Evolutionary conservation across 2,329 filamentous ascomycete species (phyloP).

Genomic region (Akanthomyces dipterigenus): DNA sequence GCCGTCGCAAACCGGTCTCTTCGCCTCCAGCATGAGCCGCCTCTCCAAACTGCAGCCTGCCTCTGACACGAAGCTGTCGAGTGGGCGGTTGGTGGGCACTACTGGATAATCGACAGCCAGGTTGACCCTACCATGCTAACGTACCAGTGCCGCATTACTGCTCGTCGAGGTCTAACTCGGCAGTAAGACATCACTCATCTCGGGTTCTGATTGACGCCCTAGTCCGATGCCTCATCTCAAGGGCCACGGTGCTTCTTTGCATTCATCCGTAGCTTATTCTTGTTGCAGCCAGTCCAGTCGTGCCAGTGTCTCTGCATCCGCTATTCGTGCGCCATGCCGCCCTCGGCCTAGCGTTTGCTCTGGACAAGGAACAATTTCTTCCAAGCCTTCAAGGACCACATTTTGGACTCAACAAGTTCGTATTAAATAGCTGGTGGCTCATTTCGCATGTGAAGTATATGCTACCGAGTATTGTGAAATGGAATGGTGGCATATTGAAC

Average conservation of each 20-base stretch:
- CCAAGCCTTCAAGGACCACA: background rate
- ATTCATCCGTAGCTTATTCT: conserved; percentile 1
- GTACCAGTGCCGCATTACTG: background rate
- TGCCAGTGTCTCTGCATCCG: conserved; percentile 3
- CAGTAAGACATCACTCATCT: background rate
- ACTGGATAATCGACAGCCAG: background rate
- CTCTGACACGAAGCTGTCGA: background rate
- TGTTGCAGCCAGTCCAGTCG: no score
- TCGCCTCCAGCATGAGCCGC: background rate
- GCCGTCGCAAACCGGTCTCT: background rate
- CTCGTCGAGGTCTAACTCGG: background rate
- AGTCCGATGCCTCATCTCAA: background rate
- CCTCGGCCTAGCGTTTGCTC: background rate
- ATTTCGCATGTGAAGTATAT: background rate
- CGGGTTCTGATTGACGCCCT: background rate
- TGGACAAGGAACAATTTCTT: background rate
- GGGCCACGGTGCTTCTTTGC: background rate
- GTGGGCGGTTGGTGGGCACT: background rate
- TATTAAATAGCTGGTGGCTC: background rate
- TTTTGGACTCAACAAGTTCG: conserved; percentile 5
- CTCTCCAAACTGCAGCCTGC: background rate
- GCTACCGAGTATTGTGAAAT: background rate
- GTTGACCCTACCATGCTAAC: background rate
- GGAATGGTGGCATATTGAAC: background rate
- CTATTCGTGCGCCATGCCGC: background rate